These are phyloP conservation scores for Leucocoprinus birnbaumii DNA, from an alignment of 768 basidiomycete genomes.

Conservation along the genomic window DNA sequence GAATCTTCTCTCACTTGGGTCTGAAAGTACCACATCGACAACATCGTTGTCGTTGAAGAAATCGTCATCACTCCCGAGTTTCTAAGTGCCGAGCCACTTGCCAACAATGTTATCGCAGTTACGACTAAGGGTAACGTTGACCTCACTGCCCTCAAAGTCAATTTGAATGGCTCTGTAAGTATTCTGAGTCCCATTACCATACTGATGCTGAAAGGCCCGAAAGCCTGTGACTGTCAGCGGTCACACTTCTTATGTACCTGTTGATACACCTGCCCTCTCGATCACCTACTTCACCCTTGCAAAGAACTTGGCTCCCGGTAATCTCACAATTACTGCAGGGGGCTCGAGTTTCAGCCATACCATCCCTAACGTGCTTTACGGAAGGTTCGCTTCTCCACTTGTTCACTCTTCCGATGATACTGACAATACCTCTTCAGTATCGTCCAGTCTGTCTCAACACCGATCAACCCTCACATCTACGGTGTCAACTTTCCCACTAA, in stretches of 20 bases:
- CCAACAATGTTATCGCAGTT: conserved; percentile 45
- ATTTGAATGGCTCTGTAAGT: conserved; percentile 36
- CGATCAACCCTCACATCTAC: conserved; percentile 49
- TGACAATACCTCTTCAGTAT: conserved; percentile 28
- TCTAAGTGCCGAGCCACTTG: conserved; percentile 49
- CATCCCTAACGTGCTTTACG: conserved; percentile 40
- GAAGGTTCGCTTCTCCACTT: conserved; percentile 29
- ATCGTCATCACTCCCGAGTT: conserved; percentile 46
- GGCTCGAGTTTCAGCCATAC: conserved; percentile 36
- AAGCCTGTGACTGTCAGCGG: conserved; percentile 33
- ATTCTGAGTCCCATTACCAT: background rate
- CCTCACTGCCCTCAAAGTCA: conserved; percentile 32
- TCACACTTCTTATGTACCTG: conserved; percentile 34
- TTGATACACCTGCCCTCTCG: conserved; percentile 43
- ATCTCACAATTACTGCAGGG: conserved; percentile 39
- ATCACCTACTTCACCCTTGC: conserved; percentile 48
- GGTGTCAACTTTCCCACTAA: conserved; percentile 54
- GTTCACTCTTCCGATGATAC: background rate
- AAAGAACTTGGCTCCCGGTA: conserved; percentile 35
- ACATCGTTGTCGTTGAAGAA: conserved; percentile 42
- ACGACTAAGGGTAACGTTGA: conserved; percentile 47
- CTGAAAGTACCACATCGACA: conserved; percentile 45
- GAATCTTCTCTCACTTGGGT: background rate
- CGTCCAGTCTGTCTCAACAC: conserved; percentile 28
- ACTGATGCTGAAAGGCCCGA: no score